phyloP scores from a whole-genome alignment of 805 yeast genomes.

The Starmera quercuum region DNA sequence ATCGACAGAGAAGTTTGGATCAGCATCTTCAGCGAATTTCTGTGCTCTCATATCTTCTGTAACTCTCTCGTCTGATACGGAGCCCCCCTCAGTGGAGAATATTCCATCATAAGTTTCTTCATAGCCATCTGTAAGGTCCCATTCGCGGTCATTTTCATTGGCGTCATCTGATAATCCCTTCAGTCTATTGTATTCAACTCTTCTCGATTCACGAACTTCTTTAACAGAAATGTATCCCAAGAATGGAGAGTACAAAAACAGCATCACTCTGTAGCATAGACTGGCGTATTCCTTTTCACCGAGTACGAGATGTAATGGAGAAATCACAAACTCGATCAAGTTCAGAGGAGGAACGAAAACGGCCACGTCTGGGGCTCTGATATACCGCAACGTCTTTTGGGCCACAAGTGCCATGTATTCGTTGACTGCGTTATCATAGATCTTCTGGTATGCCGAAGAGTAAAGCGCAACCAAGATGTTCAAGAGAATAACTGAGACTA shows the following conservation, averaged over 20 bases:
- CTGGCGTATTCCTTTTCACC: slow-evolving; percentile 23
- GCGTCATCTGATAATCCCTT: slow-evolving; percentile 68
- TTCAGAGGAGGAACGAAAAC: slow-evolving; percentile 84
- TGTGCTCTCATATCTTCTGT: slow-evolving; percentile 40
- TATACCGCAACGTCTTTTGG: slow-evolving; percentile 73
- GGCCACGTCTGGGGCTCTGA: slow-evolving; percentile 83
- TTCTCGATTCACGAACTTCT: slow-evolving; percentile 60
- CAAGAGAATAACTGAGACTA: slow-evolving; percentile 66
- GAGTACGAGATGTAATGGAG: slow-evolving; percentile 37
- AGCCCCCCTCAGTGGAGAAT: slow-evolving; percentile 19
- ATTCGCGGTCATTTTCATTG: slow-evolving; percentile 67
- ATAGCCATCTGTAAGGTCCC: slow-evolving; percentile 80
- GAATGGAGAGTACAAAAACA: slow-evolving; percentile 60
- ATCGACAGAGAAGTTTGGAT: slow-evolving; percentile 57
- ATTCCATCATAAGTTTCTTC: slow-evolving; percentile 26
- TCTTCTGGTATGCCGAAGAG: slow-evolving; percentile 75
- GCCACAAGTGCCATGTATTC: slow-evolving; percentile 83
- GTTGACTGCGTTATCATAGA: slow-evolving; percentile 75
- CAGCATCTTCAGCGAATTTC: slow-evolving; percentile 55
- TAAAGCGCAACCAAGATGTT: slow-evolving; percentile 81
- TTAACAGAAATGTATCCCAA: slow-evolving; percentile 50
- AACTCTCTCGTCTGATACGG: slow-evolving; percentile 20
- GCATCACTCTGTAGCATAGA: slow-evolving; percentile 52
- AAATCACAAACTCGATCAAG: slow-evolving; percentile 51
- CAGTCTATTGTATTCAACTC: slow-evolving; percentile 64